phyloP scores from a whole-genome alignment of 1,139 yeast genomes.

The Geotrichum australiense region DNA sequence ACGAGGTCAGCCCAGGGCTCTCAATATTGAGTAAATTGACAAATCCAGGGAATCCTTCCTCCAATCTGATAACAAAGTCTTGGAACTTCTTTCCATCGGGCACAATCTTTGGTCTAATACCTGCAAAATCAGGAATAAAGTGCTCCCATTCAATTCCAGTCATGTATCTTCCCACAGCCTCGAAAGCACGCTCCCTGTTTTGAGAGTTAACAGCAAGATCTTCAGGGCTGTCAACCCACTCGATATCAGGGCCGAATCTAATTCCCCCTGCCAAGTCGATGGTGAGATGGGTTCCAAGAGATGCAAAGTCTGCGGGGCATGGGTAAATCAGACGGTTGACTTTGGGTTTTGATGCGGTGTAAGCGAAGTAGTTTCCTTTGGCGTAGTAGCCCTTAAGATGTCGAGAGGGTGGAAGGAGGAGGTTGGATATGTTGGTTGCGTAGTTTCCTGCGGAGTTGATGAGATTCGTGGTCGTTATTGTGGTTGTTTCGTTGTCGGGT shows the following conservation, averaged over 20 bases:
- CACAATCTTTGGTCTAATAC: slow-evolving; percentile 71
- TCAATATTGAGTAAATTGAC: slow-evolving; percentile 77
- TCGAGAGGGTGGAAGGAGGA: slow-evolving; percentile 57
- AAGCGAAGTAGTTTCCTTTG: slow-evolving; percentile 75
- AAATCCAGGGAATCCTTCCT: slow-evolving; percentile 67
- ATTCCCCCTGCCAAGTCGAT: slow-evolving; percentile 75
- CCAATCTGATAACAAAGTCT: slow-evolving; percentile 66
- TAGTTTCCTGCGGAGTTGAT: slow-evolving; percentile 74
- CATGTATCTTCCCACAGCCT: slow-evolving; percentile 56
- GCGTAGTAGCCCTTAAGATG: slow-evolving; percentile 60
- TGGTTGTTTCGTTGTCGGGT: slow-evolving; percentile 34
- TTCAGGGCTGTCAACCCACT: slow-evolving; percentile 55
- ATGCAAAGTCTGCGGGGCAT: slow-evolving; percentile 66
- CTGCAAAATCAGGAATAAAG: slow-evolving; percentile 64
- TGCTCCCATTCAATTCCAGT: slow-evolving; percentile 49
- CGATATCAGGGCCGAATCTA: slow-evolving; percentile 83
- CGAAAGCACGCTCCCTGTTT: slow-evolving; percentile 49
- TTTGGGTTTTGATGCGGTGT: slow-evolving; percentile 41
- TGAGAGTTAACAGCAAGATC: slow-evolving; percentile 33
- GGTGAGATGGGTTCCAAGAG: slow-evolving; percentile 83
- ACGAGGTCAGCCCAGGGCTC: slow-evolving; percentile 80
- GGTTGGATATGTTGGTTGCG: slow-evolving; percentile 62
- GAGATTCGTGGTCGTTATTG: slow-evolving; percentile 49
- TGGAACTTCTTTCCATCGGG: slow-evolving; percentile 47
- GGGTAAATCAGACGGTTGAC: slow-evolving; percentile 56